Base-by-base conservation (phyloP, 768 basidiomycete genomes). In the Sistotremastrum niveocremeum region DNA sequence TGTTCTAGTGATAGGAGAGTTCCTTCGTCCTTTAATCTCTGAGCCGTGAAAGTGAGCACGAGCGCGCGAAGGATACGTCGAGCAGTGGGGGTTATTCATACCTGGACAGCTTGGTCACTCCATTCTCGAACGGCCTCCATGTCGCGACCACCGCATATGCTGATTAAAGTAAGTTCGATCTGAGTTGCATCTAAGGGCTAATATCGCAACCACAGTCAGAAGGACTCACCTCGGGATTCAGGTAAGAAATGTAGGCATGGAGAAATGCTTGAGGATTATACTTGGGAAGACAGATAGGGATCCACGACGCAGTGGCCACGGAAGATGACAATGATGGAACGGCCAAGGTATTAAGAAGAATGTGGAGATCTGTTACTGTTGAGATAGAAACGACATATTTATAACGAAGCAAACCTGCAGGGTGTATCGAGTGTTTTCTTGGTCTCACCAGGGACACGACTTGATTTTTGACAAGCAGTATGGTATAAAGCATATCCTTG, bases 261-360 rank as follows among this genome's bases (percentile, higher is more conserved):
- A 94, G 79, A 61, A 97, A 97, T 1, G 83, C 83, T 4, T 78
- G 65, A 0, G 87, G 70, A 56, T 97, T 89, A 69, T 87, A 98
- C 60, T 90, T 91, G 0, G 95, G 94, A 3, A 99, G 73, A 60
- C 95, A 98, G 41, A 99, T 75, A 2, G 95, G 95, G 6, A 98
- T 74, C 89, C 91, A 99, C 5, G 84, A 83, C 9, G 91, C 84
- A 5, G 89, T 70, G 5, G 81, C 82, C 6, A 81, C 79, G 2
- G 81, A 84, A 57, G 79, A 84, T 49, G 71, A 67, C 52, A 84
- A 77, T 1, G 88, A 83, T 0, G 88, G 84, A 0, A 86, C 75
- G 47, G 84, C 76, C 6, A 97, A 75, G 2, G 91, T 94, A 58
- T 94, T 97, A 45, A 98, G 70, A 32, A 97, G 73, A 42, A 95